Evolutionary conservation across 2,329 filamentous ascomycete species (phyloP), one percentile per base, ranked within the genome.

Genomic region (Bipolaris sorokiniana): DNA sequence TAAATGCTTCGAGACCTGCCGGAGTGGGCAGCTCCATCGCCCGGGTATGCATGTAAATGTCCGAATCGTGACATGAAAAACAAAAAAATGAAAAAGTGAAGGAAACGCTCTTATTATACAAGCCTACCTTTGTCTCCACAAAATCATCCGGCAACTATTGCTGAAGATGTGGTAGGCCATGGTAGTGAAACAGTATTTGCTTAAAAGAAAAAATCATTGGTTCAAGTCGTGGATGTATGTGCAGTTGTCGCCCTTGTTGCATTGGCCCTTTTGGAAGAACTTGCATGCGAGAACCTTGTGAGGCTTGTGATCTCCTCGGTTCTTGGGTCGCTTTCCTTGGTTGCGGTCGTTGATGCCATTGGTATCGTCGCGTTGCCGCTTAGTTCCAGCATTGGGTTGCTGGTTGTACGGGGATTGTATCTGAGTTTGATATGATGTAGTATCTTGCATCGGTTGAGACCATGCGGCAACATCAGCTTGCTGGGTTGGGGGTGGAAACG

Each of bases 171-270:
- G 11, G 40, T 20, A 26, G 38, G 22, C 31, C 9, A 18, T 48
- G 13, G n/a, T 34, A 13, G 46, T n/a, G 28, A 48, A 48, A 48
- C 20, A 37, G 18, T 48, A 20, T 33, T 31, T 28, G 9, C 20
- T 18, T 2, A 16, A 28, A 45, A 18, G 7, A 3, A 18, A 50
- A 28, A 31, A 50, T 37, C 45, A 38, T 54, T 26, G 42, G 58
- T 66, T 65, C 11, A 61, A 28, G 49, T 90, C 87, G 69, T 92
- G 89, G 54, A 88, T 83, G 74, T 89, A 92, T 2, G 89, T 91
- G 78, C 89, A 91, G 67, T 87, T 86, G 34, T 89, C 87, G 20
- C 89, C 89, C 71, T 90, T 88, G 6, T 85, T 86, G 76, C 89
- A 91, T 70, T 87, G 88, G 13, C 89, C 89, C 70, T 89, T 85